A percentile compares a stretch with the other conserved stretches of the same genome.
These are phyloP conservation scores for Pelomyxa schiedti DNA, from an alignment of 78 protist species.

Conservation along the genomic window DNA sequence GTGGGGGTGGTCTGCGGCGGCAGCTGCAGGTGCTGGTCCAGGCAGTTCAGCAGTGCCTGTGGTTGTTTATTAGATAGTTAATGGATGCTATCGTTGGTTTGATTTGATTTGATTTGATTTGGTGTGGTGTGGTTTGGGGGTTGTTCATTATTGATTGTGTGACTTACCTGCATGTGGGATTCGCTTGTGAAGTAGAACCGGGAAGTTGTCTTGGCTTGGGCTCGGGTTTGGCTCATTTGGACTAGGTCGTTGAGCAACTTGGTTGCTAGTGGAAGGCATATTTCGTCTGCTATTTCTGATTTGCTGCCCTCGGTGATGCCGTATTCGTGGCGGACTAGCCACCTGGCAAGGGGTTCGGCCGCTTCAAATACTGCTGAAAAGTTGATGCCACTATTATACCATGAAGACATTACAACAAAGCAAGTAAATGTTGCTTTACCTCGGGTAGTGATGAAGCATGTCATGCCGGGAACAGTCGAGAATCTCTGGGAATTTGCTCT, in stretches of 20 bases:
- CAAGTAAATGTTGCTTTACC: no score
- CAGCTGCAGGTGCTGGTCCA: neutral
- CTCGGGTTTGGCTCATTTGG: neutral
- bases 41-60: constrained; percentile 24
- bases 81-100: no score
- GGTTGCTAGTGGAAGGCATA: neutral
- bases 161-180: constrained; percentile 59
- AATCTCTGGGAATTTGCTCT: constrained; percentile 49
- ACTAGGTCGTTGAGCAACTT: constrained; percentile 1
- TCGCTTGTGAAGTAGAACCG: constrained; percentile 66
- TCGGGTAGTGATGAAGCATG: constrained; percentile 26
- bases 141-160: no score
- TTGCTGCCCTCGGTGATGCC: constrained; percentile 13
- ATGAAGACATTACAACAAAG: no score
- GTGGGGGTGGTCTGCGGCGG: neutral
- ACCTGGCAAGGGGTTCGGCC: constrained; percentile 1
- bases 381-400: neutral
- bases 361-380: neutral
- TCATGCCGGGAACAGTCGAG: constrained; percentile 42
- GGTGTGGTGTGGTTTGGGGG: no score
- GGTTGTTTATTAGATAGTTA: no score
- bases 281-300: neutral
- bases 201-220: neutral
- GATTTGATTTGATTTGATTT: no score
- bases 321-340: constrained; percentile 20